Evolutionary conservation across 768 basidiomycete species (phyloP), one percentile per base, ranked within the genome.

Genomic region (Leccinum disarticulatum): DNA sequence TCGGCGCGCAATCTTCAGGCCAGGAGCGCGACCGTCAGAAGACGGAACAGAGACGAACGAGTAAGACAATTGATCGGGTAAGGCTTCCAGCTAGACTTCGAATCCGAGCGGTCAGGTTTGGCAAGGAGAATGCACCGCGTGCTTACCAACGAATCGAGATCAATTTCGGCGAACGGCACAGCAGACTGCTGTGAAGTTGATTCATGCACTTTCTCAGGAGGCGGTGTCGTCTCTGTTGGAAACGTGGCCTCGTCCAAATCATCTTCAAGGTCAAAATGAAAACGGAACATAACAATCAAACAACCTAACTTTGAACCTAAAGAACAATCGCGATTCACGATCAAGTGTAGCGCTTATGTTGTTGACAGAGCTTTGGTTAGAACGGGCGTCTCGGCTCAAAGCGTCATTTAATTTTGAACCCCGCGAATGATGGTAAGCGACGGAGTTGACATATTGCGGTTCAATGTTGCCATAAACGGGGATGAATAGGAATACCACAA

Each of bases 51-150:
- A 67, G 14, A 95, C 64, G 3, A 90, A 87, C 0, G 95, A 93
- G 70, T 88, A 95, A 0, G 93, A 93, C 62, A 98, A 85, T 11
- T 81, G 73, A 2, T 81, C 76, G 1, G 95, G 94, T 6, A 96
- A 79, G 4, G 78, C 73, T 55, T 82, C 77, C 55, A 95, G 71
- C 93, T 95, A 76, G 61, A 65, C 62, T 67, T 71, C 41, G 41
- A 58, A 60, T 54, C 62, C 30, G 48, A 60, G 59, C 15, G 49
- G 25, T 48, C 41, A 35, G 51, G 25, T 54, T 43, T n/a, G n/a
- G 33, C 8, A 35, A 8, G 19, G 17, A 25, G 58, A 48, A 53
- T 54, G 36, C 17, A 30, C 41, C 55, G 19, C 35, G 48, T 36
- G 70, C 74, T 55, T 64, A 78, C 79, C 61, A 76, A 57, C 3